Evolutionary conservation across 441 rosid genomes (phyloP), one percentile per base, ranked within the genome.

Genomic region (Arabidopsis hybrid): DNA sequence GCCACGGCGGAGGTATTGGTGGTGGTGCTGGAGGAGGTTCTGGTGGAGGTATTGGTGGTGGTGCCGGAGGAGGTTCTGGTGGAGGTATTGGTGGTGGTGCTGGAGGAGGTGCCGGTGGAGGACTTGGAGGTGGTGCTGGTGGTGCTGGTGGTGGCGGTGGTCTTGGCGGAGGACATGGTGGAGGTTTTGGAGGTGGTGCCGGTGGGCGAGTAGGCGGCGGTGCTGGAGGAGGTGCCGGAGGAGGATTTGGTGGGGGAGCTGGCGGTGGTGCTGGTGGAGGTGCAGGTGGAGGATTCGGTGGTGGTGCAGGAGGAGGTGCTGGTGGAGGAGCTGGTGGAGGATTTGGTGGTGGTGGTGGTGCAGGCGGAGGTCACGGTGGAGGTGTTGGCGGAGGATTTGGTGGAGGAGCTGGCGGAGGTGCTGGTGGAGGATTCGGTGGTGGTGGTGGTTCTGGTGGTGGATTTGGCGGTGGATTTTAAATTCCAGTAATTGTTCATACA

Each of bases 191-290:
- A n/a, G 71, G 80, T 1, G 81, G 81, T 13, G 62, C 42, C 0
- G 79, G 79, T 35, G 78, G 73, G 0, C 81, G 86, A 0, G 7
- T 36, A 0, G 73, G 67, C 0, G 78, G 73, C 2, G 79, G 74
- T 43, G 39, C 31, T 5, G 29, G 85, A 0, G 79, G 78, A 3
- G 84, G 84, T 2, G 18, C n/a, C 0, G 77, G 76, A 0, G 71
- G 69, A 4, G 76, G 76, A 8, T 4, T 17, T 3, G 78, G 78
- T 8, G 78, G 78, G 5, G 72, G 78, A n/a, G 10, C 40, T 1
- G 79, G 79, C 0, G 75, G 69, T 4, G 80, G 77, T 1, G 78
- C 39, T 8, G 78, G 83, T 0, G 77, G 64, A 0, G 81, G 76
- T 3, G 66, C 46, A 0, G 82, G 82, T 0, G 67, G 39, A 8